phyloP scores from a whole-genome alignment of 2,329 filamentous ascomycete genomes.

The Penicillium capsulatum region DNA sequence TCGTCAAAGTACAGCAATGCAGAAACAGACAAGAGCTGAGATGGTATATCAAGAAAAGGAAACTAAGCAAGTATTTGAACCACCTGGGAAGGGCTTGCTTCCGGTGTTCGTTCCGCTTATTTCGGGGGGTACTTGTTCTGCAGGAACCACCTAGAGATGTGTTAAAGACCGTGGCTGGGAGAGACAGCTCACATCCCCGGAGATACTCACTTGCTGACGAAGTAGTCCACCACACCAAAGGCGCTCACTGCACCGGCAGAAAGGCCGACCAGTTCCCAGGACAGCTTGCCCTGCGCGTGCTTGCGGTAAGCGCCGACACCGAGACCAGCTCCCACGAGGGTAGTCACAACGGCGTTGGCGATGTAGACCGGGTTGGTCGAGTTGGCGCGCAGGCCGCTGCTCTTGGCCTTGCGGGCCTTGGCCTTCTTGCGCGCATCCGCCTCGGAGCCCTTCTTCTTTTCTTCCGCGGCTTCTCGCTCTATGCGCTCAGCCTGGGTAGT shows the following conservation, averaged over 20 bases:
- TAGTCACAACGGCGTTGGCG: slow-evolving; percentile 43
- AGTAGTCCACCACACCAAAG: slow-evolving; percentile 46
- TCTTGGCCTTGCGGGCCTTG: slow-evolving; percentile 31
- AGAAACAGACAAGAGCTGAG: slow-evolving; percentile 21
- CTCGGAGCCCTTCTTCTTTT: slow-evolving; percentile 17
- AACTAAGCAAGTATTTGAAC: slow-evolving; percentile 4
- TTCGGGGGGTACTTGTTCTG: slow-evolving; percentile 51
- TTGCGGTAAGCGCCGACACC: slow-evolving; percentile 48
- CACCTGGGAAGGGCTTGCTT: background rate
- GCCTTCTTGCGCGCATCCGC: slow-evolving; percentile 28
- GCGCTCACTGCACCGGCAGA: slow-evolving; percentile 44
- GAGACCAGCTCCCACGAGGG: slow-evolving; percentile 40
- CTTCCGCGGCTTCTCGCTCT: slow-evolving; percentile 35
- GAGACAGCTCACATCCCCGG: background rate
- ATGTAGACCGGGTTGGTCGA: slow-evolving; percentile 46
- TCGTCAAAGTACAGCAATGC: slow-evolving; percentile 14
- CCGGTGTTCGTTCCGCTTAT: slow-evolving; percentile 24
- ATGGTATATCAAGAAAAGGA: slow-evolving; percentile 24
- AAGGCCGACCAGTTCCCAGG: slow-evolving; percentile 44
- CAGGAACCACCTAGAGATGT: slow-evolving; percentile 43
- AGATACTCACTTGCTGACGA: slow-evolving; percentile 47
- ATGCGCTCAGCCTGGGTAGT: slow-evolving; percentile 46
- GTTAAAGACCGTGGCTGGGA: slow-evolving; percentile 13
- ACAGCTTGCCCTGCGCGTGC: slow-evolving; percentile 43
- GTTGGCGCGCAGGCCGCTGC: slow-evolving; percentile 38